phyloP scores from a whole-genome alignment of 1,139 yeast genomes.

The Zygoascus sp. region DNA sequence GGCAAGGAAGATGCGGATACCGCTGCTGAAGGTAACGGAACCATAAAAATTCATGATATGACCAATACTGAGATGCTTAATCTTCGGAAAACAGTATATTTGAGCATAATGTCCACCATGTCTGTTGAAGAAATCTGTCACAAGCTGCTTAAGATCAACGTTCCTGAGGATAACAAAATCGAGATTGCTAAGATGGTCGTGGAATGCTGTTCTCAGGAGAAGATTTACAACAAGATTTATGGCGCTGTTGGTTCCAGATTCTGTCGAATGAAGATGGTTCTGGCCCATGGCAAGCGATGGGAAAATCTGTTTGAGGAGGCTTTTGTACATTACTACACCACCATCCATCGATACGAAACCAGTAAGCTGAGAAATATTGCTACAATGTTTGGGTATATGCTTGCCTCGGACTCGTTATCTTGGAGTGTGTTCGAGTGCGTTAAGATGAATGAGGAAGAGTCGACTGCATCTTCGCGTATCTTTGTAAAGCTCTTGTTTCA shows the following conservation, averaged over 20 bases:
- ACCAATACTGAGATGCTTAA: constrained; percentile 61
- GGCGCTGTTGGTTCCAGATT: constrained; percentile 75
- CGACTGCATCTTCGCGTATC: constrained; percentile 78
- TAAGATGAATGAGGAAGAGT: constrained; percentile 61
- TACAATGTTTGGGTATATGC: constrained; percentile 78
- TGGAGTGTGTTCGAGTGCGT: constrained; percentile 56
- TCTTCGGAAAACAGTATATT: constrained; percentile 69
- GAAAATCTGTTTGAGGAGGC: constrained; percentile 45
- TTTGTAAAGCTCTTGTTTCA: constrained; percentile 76
- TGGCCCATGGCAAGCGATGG: constrained; percentile 43
- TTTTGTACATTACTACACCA: constrained; percentile 54
- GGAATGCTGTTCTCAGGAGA: constrained; percentile 82
- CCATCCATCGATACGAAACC: constrained; percentile 65
- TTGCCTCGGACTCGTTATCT: constrained; percentile 65
- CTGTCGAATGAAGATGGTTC: constrained; percentile 40
- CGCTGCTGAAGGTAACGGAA: constrained; percentile 13
- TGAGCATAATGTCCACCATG: constrained; percentile 88
- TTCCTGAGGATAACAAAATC: constrained; percentile 31
- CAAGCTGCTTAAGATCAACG: constrained; percentile 51
- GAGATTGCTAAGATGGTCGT: constrained; percentile 70
- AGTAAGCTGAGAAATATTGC: constrained; percentile 76
- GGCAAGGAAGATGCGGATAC: constrained; percentile 25
- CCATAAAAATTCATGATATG: constrained; percentile 50
- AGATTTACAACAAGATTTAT: constrained; percentile 79
- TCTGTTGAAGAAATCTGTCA: constrained; percentile 93